phyloP scores from a whole-genome alignment of 2,329 filamentous ascomycete species.

The Stachybotrys chlorohalonatus region DNA sequence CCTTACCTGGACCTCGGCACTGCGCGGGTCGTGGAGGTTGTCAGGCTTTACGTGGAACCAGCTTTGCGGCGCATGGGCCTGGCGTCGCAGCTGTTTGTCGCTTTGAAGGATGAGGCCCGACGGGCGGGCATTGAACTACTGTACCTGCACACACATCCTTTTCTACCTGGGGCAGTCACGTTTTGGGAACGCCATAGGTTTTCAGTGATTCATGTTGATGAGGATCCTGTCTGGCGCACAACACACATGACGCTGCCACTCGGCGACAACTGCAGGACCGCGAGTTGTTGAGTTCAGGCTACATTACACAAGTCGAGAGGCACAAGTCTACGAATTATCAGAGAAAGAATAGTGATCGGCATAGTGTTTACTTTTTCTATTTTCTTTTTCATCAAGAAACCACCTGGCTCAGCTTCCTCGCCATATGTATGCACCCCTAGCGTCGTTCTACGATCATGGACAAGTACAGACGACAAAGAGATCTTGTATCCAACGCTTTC shows the following conservation, averaged over 20 bases:
- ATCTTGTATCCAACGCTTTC: too few species aligned
- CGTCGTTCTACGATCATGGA: too few species aligned
- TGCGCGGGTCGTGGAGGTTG: conserved; percentile 13
- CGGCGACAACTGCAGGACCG: background rate
- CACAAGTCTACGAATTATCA: too few species aligned
- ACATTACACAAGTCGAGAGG: too few species aligned
- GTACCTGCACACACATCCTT: conserved; percentile 19
- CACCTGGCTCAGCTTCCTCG: too few species aligned
- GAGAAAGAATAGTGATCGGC: too few species aligned
- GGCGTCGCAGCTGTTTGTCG: conserved; percentile 12
- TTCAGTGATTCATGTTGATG: conserved; percentile 7
- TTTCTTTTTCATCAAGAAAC: too few species aligned
- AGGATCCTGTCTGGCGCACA: conserved; percentile 17
- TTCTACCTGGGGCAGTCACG: conserved; percentile 11
- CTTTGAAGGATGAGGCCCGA: conserved; percentile 7
- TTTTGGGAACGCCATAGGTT: conserved; percentile 18
- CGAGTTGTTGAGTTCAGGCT: background rate
- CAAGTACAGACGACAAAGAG: too few species aligned
- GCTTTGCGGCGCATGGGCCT: conserved; percentile 15
- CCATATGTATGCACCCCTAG: too few species aligned
- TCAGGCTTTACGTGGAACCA: conserved; percentile 16
- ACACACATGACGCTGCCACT: conserved; percentile 13
- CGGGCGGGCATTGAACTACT: conserved; percentile 8
- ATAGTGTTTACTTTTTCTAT: too few species aligned
- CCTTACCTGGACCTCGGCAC: conserved; percentile 8